phyloP scores from a whole-genome alignment of 345 rosid species.

The Aquilaria malaccensis region DNA sequence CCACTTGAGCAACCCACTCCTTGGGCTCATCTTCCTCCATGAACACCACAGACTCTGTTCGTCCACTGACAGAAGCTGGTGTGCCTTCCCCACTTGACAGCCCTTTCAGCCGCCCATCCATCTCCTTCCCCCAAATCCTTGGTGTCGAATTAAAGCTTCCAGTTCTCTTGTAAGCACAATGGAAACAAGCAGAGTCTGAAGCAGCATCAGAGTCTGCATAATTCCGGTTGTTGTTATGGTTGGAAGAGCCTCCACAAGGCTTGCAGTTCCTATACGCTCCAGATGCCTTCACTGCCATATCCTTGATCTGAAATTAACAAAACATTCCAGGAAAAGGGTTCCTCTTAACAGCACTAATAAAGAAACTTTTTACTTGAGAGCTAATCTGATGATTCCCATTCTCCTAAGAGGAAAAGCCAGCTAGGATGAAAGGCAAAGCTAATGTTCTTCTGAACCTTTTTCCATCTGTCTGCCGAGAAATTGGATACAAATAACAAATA shows the following conservation, averaged over 20 bases:
- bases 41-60: conserved; percentile 69
- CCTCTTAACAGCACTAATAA: background rate
- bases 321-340: conserved; percentile 5
- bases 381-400: conserved; percentile 3
- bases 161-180: conserved; percentile 57
- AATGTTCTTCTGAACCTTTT: background rate
- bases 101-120: conserved; percentile 75
- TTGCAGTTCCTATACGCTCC: conserved; percentile 88
- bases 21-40: conserved; percentile 92
- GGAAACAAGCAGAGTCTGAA: conserved; percentile 65
- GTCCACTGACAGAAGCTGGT: conserved; percentile 75
- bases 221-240: conserved; percentile 36
- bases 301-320: conserved; percentile 58
- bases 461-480: conserved; percentile 10
- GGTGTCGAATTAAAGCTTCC: conserved; percentile 68
- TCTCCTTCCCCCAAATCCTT: conserved; percentile 62
- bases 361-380: background rate
- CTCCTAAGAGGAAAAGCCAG: background rate
- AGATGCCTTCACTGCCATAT: conserved; percentile 88
- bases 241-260: conserved; percentile 76
- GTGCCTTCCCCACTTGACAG: conserved; percentile 91
- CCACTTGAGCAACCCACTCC: conserved; percentile 99
- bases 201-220: conserved; percentile 54
- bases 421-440: background rate
- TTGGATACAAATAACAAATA: background rate